Evolutionary conservation across 495 filamentous ascomycete species (phyloP), one percentile per base, ranked within the genome.

Genomic region (Penicillium herquei): DNA sequence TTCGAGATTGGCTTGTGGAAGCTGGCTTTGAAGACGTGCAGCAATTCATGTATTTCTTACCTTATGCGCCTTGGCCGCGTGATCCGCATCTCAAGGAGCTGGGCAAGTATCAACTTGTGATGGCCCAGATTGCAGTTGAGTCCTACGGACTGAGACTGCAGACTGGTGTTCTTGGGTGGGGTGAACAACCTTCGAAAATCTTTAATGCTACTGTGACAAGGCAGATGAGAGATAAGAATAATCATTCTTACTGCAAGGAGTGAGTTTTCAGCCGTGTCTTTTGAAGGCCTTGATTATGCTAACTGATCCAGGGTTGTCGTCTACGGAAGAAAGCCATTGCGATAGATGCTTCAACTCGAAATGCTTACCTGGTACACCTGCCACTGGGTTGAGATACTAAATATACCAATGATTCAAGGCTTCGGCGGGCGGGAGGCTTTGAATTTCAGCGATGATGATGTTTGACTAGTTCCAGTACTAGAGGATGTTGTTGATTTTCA

Each of bases 51-150:
- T 83, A 84, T 49, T 80, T 85, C 40, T 73, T 87, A 46, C 87
- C 87, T 0, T 77, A 86, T 48, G 84, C 83, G 0, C 77, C 80
- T 0, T 90, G 87, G 87, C 77, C 86, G 10, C 82, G 77, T 58
- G 86, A 89, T 57, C 79, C 76, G 30, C 73, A 77, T 32, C 65
- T 88, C 55, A 89, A 88, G 63, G 81, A 81, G 51, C 79, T 89
- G 17, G 87, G 87, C 57, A 74, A 78, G 52, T 84, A 78, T 21
- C 83, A 87, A 49, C 63, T 84, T 26, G 61, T 81, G 1, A 77
- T 85, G 58, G 80, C 83, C 7, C 65, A 83, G 33, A 73, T 85
- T 56, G 82, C 83, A 8, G 78, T 86, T 41, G 84, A 73, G 34
- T 69, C 76, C 3, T 83, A 80, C 61, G 72, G 65, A 7, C 57